Base-by-base conservation (phyloP, 805 yeast species). In the Ogataea nonfermentans region DNA sequence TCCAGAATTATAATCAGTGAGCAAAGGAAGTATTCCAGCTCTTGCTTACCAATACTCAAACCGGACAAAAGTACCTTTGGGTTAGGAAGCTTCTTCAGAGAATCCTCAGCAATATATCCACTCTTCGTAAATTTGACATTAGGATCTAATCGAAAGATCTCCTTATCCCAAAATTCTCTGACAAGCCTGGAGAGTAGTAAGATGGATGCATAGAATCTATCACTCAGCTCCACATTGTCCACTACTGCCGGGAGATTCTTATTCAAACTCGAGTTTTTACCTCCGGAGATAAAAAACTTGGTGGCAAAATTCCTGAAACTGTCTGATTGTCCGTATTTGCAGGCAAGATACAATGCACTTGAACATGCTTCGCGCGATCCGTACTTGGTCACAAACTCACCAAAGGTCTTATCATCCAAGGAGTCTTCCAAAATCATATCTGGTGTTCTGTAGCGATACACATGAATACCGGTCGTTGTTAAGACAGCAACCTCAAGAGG, bases 311-410 rank as follows among this genome's bases (percentile, higher is more conserved):
- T 67, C 46, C 68, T 70, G 50, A 64, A 58, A 3, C 53, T 61
- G 49, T 60, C 84, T 0, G 91, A 65, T 45, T 77, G 74, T 41
- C 79, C 79, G 48, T 76, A 76, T 40, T 86, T 80, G 55, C 95
- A 84, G 1, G 96, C 85, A 37, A 88, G 78, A 48, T 84, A 84
- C 35, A 93, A 69, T 9, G 96, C 84, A 1, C 93, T 81, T 0
- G 96, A 82, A 56, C 97, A 91, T 3, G 95, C 81, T 60, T 95
- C 99, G 37, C 85, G 80, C 36, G 81, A 74, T 5, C 98, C 97
- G 59, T 88, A 89, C 39, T 84, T 82, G 33, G 76, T 74, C 12
- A 82, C 78, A 56, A 87, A 87, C 36, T 81, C 74, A 37, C 79
- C 73, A 37, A 86, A 75, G 14, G 84, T 79, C 26, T 66, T 70